Evolutionary conservation across 768 basidiomycete genomes (phyloP).

Genomic region (Gelatoporia subvermispora): DNA sequence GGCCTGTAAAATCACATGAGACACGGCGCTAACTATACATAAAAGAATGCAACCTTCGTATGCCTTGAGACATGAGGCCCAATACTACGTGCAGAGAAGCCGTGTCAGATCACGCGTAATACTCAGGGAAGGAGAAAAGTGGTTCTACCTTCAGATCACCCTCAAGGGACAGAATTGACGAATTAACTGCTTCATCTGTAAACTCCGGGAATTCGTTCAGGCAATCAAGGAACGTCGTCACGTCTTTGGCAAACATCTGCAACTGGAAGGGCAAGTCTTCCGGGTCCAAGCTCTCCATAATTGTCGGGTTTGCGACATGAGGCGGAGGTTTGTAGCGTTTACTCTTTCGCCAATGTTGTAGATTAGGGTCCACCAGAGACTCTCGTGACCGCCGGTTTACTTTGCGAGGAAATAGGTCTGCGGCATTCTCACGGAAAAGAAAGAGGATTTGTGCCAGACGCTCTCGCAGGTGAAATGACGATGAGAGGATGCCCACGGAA

Average conservation of each 20-base stretch:
- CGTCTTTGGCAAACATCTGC: conserved; percentile 56
- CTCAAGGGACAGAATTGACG: conserved; percentile 62
- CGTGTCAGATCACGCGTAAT: no score
- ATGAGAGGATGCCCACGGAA: conserved; percentile 72
- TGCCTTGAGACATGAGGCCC: conserved; percentile 66
- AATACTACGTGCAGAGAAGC: conserved; percentile 45
- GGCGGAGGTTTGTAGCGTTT: conserved; percentile 29
- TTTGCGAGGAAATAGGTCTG: conserved; percentile 71
- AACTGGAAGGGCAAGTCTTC: conserved; percentile 67
- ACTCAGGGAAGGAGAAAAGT: background rate
- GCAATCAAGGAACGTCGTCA: conserved; percentile 63
- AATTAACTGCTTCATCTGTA: conserved; percentile 65
- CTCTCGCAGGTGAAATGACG: conserved; percentile 65
- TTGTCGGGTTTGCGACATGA: conserved; percentile 47
- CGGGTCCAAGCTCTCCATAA: conserved; percentile 53
- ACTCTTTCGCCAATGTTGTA: conserved; percentile 29
- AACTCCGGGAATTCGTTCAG: conserved; percentile 80
- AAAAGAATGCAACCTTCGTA: conserved; percentile 44
- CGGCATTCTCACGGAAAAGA: conserved; percentile 72
- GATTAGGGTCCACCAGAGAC: conserved; percentile 30
- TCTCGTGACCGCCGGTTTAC: conserved; percentile 41
- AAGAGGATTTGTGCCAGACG: conserved; percentile 64
- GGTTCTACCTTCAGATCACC: conserved; percentile 57
- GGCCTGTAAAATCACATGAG: conserved; percentile 35
- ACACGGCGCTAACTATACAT: background rate